Evolutionary conservation across 139 green algal genomes (phyloP), one percentile per base, ranked within the genome.

Genomic region (Chlamydomonas incerta): DNA sequence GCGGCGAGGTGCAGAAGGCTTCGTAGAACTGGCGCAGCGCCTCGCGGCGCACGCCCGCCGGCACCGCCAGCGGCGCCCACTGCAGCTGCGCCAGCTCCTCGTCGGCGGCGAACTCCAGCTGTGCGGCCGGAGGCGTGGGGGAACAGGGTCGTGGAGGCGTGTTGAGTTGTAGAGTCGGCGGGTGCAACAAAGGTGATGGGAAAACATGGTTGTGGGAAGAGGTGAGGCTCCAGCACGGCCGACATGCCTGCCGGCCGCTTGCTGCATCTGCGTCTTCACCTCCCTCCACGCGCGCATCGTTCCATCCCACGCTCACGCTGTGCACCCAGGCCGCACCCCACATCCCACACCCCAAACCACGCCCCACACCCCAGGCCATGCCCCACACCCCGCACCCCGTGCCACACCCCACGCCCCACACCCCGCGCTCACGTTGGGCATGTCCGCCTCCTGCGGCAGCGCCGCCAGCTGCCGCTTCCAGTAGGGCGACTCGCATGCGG

Each of bases 61-160:
- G 75, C 28, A 72, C 34, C 26, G 75, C 37, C 60, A 73, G 68
- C 37, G 77, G 77, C 63, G n/a, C 13, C 77, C 77, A 83, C 41
- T 83, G 77, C 63, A 83, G 65, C 77, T 83, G 24, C 17, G 28
- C 13, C 29, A 83, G 41, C 63, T 83, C 77, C 3, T 74, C 77
- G 18, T 65, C n/a, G 0, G 29, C 37, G 18, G 63, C 74, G 63
- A 83, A 83, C 77, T 83, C 77, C 29, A 29, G 33, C 77, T 83
- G 62, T 4, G n/a, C 17, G 17, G 23, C 60, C 1, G 17, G 28
- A 13, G 37, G 35, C 8, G 41, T 50, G 5, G 6, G 8, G 41
- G 8, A 5, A 50, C 8, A 5, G 8, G 41, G 41, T 50, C 41
- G 41, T 13, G 41, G 41, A 50, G 41, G 6, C 41, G 41, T 50